These are phyloP conservation scores for Penicillium riverlandense DNA, from an alignment of 495 filamentous ascomycete species.

Conservation along the genomic window DNA sequence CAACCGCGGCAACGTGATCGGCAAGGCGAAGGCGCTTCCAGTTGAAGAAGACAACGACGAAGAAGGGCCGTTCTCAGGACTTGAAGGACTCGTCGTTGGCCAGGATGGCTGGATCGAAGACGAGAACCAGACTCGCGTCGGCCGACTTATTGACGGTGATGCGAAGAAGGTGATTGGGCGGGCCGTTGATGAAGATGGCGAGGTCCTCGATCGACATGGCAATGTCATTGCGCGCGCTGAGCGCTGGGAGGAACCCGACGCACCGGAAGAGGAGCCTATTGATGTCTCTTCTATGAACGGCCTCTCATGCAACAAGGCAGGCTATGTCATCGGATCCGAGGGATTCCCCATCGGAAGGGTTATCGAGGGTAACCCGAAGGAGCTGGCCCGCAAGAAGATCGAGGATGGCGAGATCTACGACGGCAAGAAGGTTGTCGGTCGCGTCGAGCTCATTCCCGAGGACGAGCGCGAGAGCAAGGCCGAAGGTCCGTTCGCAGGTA, in stretches of 20 bases:
- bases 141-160: slow-evolving; percentile 53
- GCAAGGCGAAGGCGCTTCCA: slow-evolving; percentile 50
- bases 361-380: slow-evolving; percentile 57
- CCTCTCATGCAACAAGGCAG: slow-evolving; percentile 69
- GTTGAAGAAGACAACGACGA: slow-evolving; percentile 49
- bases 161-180: slow-evolving; percentile 57
- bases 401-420: slow-evolving; percentile 72
- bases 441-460: slow-evolving; percentile 65
- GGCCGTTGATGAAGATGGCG: slow-evolving; percentile 57
- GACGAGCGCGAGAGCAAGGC: slow-evolving; percentile 64
- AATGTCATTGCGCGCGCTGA: slow-evolving; percentile 56
- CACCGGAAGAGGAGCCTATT: slow-evolving; percentile 11
- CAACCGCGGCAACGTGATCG: slow-evolving; percentile 52
- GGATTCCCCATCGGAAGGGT: slow-evolving; percentile 65
- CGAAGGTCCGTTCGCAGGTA: slow-evolving; percentile 67
- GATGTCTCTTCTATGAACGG: slow-evolving; percentile 62
- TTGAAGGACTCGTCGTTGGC: slow-evolving; percentile 55
- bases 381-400: slow-evolving; percentile 60
- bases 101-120: slow-evolving; percentile 55
- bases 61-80: slow-evolving; percentile 55
- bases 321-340: slow-evolving; percentile 66
- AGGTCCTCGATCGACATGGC: slow-evolving; percentile 56
- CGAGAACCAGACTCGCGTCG: slow-evolving; percentile 51
- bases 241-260: slow-evolving; percentile 47
- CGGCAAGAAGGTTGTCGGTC: slow-evolving; percentile 63